These are phyloP conservation scores for Brassica carinata DNA, from an alignment of 345 rosid species.

Conservation along the genomic window DNA sequence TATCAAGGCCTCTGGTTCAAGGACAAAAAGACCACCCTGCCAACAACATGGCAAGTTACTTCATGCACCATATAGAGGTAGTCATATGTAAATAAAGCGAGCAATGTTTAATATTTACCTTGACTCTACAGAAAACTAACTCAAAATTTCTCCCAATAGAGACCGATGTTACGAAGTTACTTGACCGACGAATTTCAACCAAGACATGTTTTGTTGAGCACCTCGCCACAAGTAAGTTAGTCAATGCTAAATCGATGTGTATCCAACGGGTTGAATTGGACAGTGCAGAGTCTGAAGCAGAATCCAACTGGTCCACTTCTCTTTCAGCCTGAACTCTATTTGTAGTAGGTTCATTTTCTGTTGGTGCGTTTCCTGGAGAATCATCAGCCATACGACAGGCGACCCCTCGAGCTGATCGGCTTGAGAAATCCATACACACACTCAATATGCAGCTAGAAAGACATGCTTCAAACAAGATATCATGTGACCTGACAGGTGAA, in stretches of 20 bases:
- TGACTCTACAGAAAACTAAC: conserved; percentile 52
- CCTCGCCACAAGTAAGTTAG: conserved; percentile 55
- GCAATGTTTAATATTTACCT: conserved; percentile 51
- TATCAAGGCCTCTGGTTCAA: conserved; percentile 64
- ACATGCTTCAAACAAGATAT: conserved; percentile 60
- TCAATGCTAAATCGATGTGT: conserved; percentile 49
- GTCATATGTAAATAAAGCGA: conserved; percentile 25
- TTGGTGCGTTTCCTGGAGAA: conserved; percentile 43
- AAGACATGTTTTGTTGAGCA: conserved; percentile 54
- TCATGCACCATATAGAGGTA: conserved; percentile 23
- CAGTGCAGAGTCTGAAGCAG: conserved; percentile 42
- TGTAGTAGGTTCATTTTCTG: conserved; percentile 41
- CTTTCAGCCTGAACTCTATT: conserved; percentile 43
- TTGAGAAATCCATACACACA: conserved; percentile 49
- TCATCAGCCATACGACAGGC: conserved; percentile 39
- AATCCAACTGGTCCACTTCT: conserved; percentile 46
- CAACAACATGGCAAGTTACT: conserved; percentile 43
- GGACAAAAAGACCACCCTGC: conserved; percentile 79
- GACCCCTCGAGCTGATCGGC: conserved; percentile 39
- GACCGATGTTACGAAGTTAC: conserved; percentile 59
- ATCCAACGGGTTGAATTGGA: conserved; percentile 49
- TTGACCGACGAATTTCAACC: conserved; percentile 52
- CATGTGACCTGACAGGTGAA: conserved; percentile 48
- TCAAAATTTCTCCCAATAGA: conserved; percentile 61
- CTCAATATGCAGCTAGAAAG: conserved; percentile 59